These are phyloP conservation scores for Raphanus raphanistrum DNA, from an alignment of 345 rosid genomes.

Conservation along the genomic window DNA sequence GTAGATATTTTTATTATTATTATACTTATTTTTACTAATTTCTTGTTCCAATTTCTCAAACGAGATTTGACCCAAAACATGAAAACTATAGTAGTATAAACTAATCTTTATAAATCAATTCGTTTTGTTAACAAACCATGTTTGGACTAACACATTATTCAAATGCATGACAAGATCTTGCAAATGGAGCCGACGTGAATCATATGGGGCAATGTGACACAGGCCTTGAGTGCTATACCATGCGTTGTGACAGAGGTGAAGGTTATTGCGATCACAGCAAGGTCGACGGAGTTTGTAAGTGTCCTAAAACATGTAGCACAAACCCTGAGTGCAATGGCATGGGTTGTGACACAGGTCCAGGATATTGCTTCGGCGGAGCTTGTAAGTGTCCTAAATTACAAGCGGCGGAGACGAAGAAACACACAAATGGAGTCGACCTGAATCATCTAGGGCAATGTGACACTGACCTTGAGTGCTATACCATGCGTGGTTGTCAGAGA, in stretches of 20 bases:
- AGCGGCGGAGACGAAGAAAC: background rate
- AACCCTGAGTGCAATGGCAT: background rate
- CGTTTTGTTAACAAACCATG: background rate
- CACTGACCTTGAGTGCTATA: constrained; percentile 10
- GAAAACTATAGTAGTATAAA: background rate
- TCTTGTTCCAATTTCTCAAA: background rate
- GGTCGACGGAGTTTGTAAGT: background rate
- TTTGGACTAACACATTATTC: constrained; percentile 1
- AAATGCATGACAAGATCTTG: background rate
- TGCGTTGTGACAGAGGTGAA: background rate
- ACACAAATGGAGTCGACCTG: background rate
- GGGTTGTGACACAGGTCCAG: background rate
- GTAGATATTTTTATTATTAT: too few species aligned
- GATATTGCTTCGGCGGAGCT: background rate
- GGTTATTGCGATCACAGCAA: background rate
- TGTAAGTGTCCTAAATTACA: background rate
- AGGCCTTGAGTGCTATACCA: background rate
- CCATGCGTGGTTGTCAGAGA: background rate
- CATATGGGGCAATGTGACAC: constrained; percentile 6
- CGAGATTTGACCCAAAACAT: background rate
- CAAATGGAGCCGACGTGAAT: constrained; percentile 1
- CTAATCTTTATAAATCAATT: background rate
- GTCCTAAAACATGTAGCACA: background rate
- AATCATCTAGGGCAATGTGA: constrained; percentile 13
- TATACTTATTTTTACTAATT: too few species aligned